Base-by-base conservation (phyloP, 768 basidiomycete species). In the Leccinum longicurvipes region DNA sequence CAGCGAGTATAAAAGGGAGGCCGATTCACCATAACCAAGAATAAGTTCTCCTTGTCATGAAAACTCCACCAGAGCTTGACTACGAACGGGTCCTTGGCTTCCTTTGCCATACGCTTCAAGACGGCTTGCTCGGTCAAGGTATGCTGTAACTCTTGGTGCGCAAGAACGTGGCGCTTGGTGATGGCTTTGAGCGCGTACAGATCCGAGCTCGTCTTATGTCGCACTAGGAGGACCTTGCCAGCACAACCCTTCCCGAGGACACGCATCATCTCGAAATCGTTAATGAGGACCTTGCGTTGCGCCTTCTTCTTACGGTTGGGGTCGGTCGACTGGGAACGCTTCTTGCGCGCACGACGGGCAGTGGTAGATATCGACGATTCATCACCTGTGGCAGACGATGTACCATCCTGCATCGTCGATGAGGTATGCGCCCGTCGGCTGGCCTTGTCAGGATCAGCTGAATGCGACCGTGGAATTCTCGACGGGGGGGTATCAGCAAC, bases 211-310 rank as follows among this genome's bases (percentile, higher is more conserved):
- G 74, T 73, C 74, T 89, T 89, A 65, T 96, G 86, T 63, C 84
- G 82, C 47, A 98, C 96, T 53, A 98, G 83, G 39, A 98, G 74
- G 17, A 98, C 96, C 72, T 98, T 97, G 47, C 96, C 97, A 4
- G 97, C 96, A 67, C 95, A 98, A 1, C 97, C 97, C 74, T 94
- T 97, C 17, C 97, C 97, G 12, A 99, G 76, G 29, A 98, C 96
- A 15, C 93, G 83, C 80, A 98, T 86, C 84, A 98, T 91, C 76
- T 98, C 93, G 69, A 99, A 99, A 74, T 98, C 94, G 61, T 92
- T 83, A 56, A 98, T 81, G 44, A 78, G 76, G 31, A 93, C 89
- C 72, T 93, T 92, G 51, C 84, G 80, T 54, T 82, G 73, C 14
- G 66, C 57, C 41, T 75, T 86, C 64, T 82, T 82, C 70, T 71